phyloP scores from a whole-genome alignment of 352 stramenopile genomes.

The Phytophthora citricola region DNA sequence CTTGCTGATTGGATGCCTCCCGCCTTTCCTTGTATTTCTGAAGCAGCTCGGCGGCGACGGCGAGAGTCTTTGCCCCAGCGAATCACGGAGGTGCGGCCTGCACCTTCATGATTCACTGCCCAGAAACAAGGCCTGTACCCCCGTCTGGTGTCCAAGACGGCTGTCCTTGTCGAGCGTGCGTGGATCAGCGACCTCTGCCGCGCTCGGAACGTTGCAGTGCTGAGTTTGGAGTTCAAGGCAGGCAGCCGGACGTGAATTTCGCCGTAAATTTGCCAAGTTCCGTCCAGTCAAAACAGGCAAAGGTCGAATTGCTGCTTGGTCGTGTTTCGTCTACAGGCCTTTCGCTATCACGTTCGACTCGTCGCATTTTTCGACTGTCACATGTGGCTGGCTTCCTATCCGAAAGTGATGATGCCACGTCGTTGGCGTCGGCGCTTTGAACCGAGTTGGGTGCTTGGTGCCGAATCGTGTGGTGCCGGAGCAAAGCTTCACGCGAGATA shows the following conservation, averaged over 20 bases:
- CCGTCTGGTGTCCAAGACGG: conserved; percentile 8
- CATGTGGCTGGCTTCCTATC: conserved; percentile 28
- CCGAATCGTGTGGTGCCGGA: conserved; percentile 8
- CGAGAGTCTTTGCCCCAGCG: neutral
- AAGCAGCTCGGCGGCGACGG: conserved; percentile 2
- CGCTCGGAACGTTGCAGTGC: neutral
- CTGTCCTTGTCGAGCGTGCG: neutral
- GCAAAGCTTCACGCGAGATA: neutral
- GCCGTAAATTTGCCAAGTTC: conserved; percentile 5
- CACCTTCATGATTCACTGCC: conserved; percentile 12
- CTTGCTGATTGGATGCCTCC: conserved; percentile 28
- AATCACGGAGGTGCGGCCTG: conserved; percentile 6
- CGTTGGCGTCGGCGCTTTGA: conserved; percentile 11
- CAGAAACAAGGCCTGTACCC: conserved; percentile 2
- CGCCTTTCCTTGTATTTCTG: conserved; percentile 29
- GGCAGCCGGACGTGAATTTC: neutral
- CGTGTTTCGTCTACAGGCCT: conserved; percentile 20
- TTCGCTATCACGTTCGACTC: conserved; percentile 22
- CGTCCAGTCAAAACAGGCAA: neutral
- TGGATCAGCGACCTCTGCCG: neutral
- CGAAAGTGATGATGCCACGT: conserved; percentile 8
- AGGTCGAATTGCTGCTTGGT: conserved; percentile 2
- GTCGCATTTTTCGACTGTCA: conserved; percentile 36
- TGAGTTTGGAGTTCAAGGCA: neutral
- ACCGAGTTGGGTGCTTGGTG: neutral